Evolutionary conservation across 768 basidiomycete genomes (phyloP), one percentile per base, ranked within the genome.

Genomic region (Termitomyces sp.): DNA sequence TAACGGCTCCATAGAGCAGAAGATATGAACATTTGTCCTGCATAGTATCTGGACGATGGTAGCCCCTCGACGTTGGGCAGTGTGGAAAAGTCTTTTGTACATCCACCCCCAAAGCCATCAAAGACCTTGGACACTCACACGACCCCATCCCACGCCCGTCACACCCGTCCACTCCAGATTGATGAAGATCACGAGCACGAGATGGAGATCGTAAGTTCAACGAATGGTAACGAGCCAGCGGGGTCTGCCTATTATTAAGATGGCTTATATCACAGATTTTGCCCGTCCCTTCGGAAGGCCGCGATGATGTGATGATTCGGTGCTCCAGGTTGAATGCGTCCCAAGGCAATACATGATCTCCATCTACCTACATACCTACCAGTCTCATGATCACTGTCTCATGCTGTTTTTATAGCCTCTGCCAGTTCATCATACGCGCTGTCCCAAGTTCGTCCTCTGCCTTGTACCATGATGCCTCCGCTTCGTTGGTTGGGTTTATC

Each of bases 1-100:
- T 73, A 84, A 80, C 58, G 85, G 84, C 6, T 89, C 90, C 1
- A 91, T 91, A 58, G 88, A 90, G 59, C 88, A 88, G 87, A 81
- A 90, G 20, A 83, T 85, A 77, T 91, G 49, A 89, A 89, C 66
- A 77, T 65, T 81, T 68, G 82, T 84, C 66, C 82, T 82, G 65
- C 65, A 49, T 50, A 28, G 28, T 28, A 54, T 69, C 74, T 62
- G 72, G 57, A 51, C 15, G 64, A 60, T 16, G 60, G 65, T 51
- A 49, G 28, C 22, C 38, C 64, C 12, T 88, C 87, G 59, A 73
- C 32, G 18, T 16, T 89, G 51, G 81, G 88, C 39, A 86, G 85
- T 60, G 78, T 89, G 56, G 85, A 78, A 59, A 69, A 77, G 55
- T 88, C 83, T 3, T 65, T 65, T 45, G 60, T 55, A 46, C 46